Percentiles rank a stretch among this genome's conserved stretches.
Conservation (phyloP, 2,329 filamentous ascomycete genomes). For the Colletotrichum simmondsii region DNA sequence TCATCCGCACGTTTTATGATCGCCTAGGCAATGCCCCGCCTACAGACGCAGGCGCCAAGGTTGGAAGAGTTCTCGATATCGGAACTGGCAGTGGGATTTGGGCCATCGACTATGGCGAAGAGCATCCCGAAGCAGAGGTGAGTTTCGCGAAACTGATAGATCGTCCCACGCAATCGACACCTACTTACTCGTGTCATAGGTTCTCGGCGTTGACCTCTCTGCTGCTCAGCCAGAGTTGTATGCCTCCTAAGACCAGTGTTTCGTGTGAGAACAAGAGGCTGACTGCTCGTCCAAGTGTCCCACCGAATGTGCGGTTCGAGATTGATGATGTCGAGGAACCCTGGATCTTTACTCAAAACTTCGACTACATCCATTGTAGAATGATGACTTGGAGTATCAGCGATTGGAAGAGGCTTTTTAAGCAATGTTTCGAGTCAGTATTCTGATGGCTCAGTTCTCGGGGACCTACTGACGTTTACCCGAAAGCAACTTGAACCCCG, state of each 20-base stretch:
- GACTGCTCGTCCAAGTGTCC: slow-evolving; percentile 38
- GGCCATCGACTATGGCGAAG: slow-evolving; percentile 55
- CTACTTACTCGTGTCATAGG: too few species aligned
- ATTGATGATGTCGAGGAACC: slow-evolving; percentile 47
- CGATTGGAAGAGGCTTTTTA: slow-evolving; percentile 42
- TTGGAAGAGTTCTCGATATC: slow-evolving; percentile 51
- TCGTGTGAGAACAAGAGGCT: too few species aligned
- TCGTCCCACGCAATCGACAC: too few species aligned
- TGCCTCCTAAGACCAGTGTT: too few species aligned
- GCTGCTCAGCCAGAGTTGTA: slow-evolving; percentile 47
- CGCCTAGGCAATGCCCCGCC: slow-evolving; percentile 27
- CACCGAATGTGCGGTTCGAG: slow-evolving; percentile 56
- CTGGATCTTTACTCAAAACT: slow-evolving; percentile 41
- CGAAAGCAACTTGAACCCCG: slow-evolving; percentile 47
- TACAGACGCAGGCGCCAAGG: slow-evolving; percentile 37
- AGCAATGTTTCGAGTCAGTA: slow-evolving; percentile 20
- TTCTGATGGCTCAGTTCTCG: background rate
- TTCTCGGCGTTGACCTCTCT: slow-evolving; percentile 51
- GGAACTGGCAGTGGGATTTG: slow-evolving; percentile 59
- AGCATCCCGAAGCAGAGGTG: slow-evolving; percentile 43
- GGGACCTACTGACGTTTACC: slow-evolving; percentile 31
- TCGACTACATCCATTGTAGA: slow-evolving; percentile 19
- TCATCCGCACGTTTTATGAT: slow-evolving; percentile 36
- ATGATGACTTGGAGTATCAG: background rate
- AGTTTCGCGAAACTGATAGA: too few species aligned